These are phyloP conservation scores for Talinum fruticosum DNA, from an alignment of 148 eudicot genomes.

Conservation along the genomic window DNA sequence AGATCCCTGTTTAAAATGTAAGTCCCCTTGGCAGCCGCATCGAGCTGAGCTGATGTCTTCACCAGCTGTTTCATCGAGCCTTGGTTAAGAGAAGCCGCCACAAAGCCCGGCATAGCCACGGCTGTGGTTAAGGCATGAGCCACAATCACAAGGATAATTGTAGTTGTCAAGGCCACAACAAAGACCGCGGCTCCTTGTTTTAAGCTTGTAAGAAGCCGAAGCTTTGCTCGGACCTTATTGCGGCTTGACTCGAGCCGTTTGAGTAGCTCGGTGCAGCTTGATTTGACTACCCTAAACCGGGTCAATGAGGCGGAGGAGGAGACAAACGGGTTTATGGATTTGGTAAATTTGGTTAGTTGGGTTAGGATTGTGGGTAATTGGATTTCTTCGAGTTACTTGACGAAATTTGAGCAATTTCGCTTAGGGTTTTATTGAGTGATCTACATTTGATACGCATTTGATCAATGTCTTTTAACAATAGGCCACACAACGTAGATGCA, in stretches of 20 bases:
- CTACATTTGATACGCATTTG: conserved; percentile 38
- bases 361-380: conserved; percentile 26
- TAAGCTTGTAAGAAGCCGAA: conserved; percentile 31
- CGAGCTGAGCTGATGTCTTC: conserved; percentile 56
- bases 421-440: conserved; percentile 37
- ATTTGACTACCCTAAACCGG: conserved; percentile 46
- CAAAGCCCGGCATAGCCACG: conserved; percentile 54
- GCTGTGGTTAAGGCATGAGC: conserved; percentile 51
- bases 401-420: conserved; percentile 19
- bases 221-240: conserved; percentile 44
- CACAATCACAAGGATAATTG: conserved; percentile 40
- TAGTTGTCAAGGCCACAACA: conserved; percentile 51
- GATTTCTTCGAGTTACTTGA: conserved; percentile 2
- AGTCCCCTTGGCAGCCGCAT: conserved; percentile 77
- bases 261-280: conserved; percentile 46
- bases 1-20: conserved; percentile 76
- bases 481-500: conserved; percentile 65
- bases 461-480: conserved; percentile 56
- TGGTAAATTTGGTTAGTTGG: conserved; percentile 41
- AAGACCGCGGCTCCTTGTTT: conserved; percentile 49
- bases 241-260: conserved; percentile 65
- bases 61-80: conserved; percentile 34
- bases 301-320: conserved; percentile 35
- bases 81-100: conserved; percentile 31
- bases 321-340: conserved; percentile 52